These are phyloP conservation scores for Penicillium sp. DNA, from an alignment of 2,329 filamentous ascomycete species.

Conservation along the genomic window DNA sequence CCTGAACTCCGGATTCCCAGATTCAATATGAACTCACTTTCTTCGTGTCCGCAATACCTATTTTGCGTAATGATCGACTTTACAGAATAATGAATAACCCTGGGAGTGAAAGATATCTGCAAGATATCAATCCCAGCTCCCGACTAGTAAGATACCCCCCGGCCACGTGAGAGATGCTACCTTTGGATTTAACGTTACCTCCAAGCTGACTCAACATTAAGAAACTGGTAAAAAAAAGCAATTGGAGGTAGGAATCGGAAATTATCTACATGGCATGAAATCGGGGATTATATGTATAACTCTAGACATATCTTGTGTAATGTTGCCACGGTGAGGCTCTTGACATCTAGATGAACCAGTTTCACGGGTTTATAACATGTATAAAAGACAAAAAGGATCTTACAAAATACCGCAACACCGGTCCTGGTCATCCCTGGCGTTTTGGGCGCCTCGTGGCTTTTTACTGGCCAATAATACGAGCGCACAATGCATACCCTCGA, in stretches of 20 bases:
- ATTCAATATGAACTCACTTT: not conserved
- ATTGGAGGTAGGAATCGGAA: not conserved
- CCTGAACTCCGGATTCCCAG: constrained; percentile 5
- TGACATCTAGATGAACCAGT: not conserved
- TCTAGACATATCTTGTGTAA: not conserved
- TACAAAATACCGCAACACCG: not conserved
- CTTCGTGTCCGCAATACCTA: not conserved
- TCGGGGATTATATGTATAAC: not conserved
- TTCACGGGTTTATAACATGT: not conserved
- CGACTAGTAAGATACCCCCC: not conserved
- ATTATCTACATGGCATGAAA: not conserved
- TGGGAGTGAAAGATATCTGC: not conserved
- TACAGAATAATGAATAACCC: not conserved
- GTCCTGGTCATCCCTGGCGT: not conserved
- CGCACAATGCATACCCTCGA: not conserved
- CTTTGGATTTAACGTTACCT: constrained; percentile 4
- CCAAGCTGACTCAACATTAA: constrained; percentile 1
- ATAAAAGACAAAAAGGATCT: not conserved
- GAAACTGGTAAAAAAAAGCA: not conserved
- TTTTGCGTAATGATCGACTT: constrained; percentile 1
- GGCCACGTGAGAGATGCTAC: not conserved
- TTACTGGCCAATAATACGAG: not conserved
- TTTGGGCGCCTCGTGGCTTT: not conserved
- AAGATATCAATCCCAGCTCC: not conserved
- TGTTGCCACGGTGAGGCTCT: not conserved